Evolutionary conservation across 441 rosid genomes (phyloP).

Genomic region (Brassica balearica): DNA sequence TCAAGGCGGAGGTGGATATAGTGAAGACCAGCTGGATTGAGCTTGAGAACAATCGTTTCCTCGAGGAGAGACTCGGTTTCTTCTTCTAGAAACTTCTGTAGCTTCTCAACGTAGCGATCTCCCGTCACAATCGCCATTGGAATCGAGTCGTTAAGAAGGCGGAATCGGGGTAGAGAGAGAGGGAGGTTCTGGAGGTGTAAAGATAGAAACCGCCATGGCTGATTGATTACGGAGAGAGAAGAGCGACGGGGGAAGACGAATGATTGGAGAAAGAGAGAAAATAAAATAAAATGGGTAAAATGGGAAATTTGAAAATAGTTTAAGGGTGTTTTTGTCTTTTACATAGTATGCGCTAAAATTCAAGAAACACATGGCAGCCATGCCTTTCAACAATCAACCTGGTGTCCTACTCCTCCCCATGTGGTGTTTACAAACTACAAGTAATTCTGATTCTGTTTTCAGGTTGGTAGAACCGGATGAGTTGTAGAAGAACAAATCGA

Average conservation of each 20-base stretch:
- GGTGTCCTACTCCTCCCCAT: background rate
- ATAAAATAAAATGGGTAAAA: no score
- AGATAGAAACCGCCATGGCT: conserved; percentile 56
- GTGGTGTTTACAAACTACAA: background rate
- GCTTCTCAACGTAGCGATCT: conserved; percentile 87
- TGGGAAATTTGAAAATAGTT: background rate
- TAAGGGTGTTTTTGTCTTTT: conserved; percentile 34
- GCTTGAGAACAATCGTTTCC: conserved; percentile 71
- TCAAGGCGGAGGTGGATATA: conserved; percentile 92
- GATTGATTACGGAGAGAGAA: background rate
- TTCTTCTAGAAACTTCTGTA: conserved; percentile 74
- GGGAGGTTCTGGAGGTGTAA: conserved; percentile 60
- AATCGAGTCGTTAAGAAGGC: conserved; percentile 10
- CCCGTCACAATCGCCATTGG: conserved; percentile 89
- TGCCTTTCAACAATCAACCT: conserved; percentile 33
- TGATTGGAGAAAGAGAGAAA: conserved; percentile 40
- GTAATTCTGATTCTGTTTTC: background rate
- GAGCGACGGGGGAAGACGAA: conserved; percentile 2
- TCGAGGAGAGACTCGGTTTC: conserved; percentile 79
- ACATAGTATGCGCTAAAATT: background rate
- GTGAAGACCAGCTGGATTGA: conserved; percentile 94
- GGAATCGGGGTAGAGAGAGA: conserved; percentile 13
- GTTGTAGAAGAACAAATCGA: background rate
- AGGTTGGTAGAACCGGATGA: background rate
- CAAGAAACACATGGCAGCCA: conserved; percentile 32